Evolutionary conservation across 306 rosid species (phyloP), one percentile per base, ranked within the genome.

Genomic region (Vigna reflexopilosa): DNA sequence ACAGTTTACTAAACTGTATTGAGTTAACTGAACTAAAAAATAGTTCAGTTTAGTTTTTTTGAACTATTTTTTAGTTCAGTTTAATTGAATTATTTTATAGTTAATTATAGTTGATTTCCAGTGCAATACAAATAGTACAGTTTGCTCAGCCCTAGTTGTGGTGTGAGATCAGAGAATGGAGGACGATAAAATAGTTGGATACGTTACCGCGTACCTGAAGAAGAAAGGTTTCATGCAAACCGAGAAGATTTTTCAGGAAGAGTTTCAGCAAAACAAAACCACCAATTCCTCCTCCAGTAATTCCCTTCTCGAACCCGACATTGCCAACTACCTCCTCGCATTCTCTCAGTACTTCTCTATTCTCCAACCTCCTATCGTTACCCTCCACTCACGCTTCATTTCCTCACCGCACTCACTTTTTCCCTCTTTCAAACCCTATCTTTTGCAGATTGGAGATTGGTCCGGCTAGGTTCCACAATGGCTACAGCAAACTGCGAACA

Each of bases 391-490:
- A 49, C 4, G 7, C 26, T 3, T 68, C 4, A 3, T 11, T 7
- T 59, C 14, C 50, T 17, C 28, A 20, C 26, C 26, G 1, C 14
- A 6, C 69, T 82, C 10, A 72, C n/a, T 36, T 47, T 36, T 47
- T 61, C 14, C 15, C 36, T 24, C 22, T 7, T 55, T 61, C 62
- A 47, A 24, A 15, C 48, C 51, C 66, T 47, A 30, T 72, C 28
- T 30, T 75, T 67, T 65, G 51, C 83, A 96, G 98, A 24, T 83
- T 83, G 77, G 97, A 88, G 85, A 90, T 70, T 82, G 94, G 90
- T 81, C 96, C 97, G 2, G 93, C 87, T 3, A 82, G 85, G 73
- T 96, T 85, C 75, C 97, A 86, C 32, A 97, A 90, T 79, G 98
- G 91, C 50, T 96, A 93, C 75, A 87, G 96, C 88, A 90, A 83